phyloP scores from a whole-genome alignment of 345 rosid genomes.

The Eucalyptus polybractea region DNA sequence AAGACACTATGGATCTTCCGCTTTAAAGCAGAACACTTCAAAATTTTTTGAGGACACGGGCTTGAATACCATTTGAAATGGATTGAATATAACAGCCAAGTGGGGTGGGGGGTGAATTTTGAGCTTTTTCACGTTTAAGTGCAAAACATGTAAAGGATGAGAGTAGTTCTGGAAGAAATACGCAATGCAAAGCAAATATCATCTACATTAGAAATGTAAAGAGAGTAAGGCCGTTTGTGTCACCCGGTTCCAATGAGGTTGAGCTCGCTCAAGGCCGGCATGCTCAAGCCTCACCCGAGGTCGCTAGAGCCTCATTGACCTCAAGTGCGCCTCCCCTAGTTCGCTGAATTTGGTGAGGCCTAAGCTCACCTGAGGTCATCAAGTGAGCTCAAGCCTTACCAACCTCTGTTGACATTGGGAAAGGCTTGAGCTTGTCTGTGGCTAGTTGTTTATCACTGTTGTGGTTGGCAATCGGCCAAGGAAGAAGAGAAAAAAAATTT shows the following conservation, averaged over 20 bases:
- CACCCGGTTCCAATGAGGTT: no score
- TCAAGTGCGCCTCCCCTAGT: no score
- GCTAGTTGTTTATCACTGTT: no score
- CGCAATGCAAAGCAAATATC: neutral
- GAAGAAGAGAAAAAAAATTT: no score
- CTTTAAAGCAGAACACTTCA: neutral
- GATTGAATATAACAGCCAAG: neutral
- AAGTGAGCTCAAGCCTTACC: no score
- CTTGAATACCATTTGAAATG: neutral
- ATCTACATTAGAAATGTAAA: neutral
- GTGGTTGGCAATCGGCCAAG: accelerated
- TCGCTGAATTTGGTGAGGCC: no score
- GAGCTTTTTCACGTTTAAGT: neutral
- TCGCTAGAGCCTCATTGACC: no score
- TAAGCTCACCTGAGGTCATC: no score
- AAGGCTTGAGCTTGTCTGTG: no score
- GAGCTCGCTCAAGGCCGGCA: no score
- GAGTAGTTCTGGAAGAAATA: neutral
- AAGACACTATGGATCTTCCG: neutral
- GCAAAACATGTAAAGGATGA: neutral
- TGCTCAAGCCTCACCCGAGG: no score
- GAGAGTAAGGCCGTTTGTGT: neutral
- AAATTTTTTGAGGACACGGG: neutral
- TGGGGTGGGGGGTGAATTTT: neutral
- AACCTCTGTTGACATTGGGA: no score